phyloP scores from a whole-genome alignment of 805 yeast genomes.

The Kuraishia capsulata region DNA sequence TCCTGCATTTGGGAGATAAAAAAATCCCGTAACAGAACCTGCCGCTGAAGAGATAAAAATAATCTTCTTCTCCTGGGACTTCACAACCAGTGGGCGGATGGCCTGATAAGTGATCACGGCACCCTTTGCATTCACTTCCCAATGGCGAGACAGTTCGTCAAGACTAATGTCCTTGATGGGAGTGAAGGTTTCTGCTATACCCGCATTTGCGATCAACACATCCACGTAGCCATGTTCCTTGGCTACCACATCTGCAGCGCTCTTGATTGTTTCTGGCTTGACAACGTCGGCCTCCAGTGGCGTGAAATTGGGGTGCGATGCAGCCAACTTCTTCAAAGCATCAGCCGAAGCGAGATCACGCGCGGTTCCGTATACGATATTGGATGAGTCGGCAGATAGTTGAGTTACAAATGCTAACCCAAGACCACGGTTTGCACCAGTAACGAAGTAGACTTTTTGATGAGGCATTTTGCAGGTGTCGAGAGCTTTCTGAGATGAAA shows the following conservation, averaged over 20 bases:
- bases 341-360: neutral
- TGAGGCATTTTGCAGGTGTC: neutral
- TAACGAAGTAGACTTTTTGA: slow-evolving; percentile 1
- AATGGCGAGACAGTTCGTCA: slow-evolving; percentile 7
- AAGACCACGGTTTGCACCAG: slow-evolving; percentile 1
- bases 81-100: slow-evolving; percentile 13
- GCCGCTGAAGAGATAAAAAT: slow-evolving; percentile 17
- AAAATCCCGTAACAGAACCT: slow-evolving; percentile 14
- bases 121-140: slow-evolving; percentile 14
- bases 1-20: slow-evolving; percentile 12
- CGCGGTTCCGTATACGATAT: neutral
- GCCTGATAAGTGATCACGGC: slow-evolving; percentile 12
- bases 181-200: neutral
- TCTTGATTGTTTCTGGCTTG: neutral
- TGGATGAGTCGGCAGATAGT: neutral
- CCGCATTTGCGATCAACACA: neutral
- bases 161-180: neutral
- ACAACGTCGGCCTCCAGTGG: neutral
- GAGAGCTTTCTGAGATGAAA: no score
- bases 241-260: neutral
- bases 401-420: slow-evolving; percentile 1
- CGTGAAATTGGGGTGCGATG: neutral
- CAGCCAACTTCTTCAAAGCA: neutral
- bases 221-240: neutral
- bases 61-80: slow-evolving; percentile 14